Percentiles rank a stretch among this genome's conserved stretches.
Conservation (phyloP, 176 grass and related monocot species). For the Guadua angustifolia region DNA sequence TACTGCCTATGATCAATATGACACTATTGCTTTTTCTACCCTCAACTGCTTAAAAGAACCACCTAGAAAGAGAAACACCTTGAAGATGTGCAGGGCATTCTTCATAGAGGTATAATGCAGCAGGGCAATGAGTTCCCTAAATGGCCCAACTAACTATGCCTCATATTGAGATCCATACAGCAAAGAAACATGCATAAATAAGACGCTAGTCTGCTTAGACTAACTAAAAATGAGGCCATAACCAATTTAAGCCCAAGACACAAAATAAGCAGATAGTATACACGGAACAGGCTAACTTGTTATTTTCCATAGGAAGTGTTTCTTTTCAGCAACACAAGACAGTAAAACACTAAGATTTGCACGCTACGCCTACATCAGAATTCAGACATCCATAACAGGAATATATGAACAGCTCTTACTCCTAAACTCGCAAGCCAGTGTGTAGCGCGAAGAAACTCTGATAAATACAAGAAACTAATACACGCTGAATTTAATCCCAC, state of each 20-base stretch:
- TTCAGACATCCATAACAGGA: conserved; percentile 32
- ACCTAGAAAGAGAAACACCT: not conserved
- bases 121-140: not conserved
- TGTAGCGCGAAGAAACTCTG: too few relatives aligned
- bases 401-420: conserved; percentile 49
- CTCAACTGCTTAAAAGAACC: too few relatives aligned
- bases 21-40: too few relatives aligned
- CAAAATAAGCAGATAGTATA: not conserved
- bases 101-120: conserved; percentile 2
- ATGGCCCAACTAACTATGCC: not conserved
- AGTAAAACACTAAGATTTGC: conserved; percentile 18
- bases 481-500: too few relatives aligned
- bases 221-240: conserved; percentile 1
- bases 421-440: too few relatives aligned
- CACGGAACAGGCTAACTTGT: not conserved
- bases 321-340: conserved; percentile 45
- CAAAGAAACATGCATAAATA: not conserved
- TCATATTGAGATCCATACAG: not conserved
- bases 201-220: not conserved
- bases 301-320: conserved; percentile 12
- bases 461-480: too few relatives aligned
- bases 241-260: not conserved
- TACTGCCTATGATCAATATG: too few relatives aligned
- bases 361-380: conserved; percentile 13
- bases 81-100: conserved; percentile 1